A percentile compares a stretch with the other conserved stretches of the same genome.
Conservation (phyloP, 345 rosid genomes). For the Linum tenue region DNA sequence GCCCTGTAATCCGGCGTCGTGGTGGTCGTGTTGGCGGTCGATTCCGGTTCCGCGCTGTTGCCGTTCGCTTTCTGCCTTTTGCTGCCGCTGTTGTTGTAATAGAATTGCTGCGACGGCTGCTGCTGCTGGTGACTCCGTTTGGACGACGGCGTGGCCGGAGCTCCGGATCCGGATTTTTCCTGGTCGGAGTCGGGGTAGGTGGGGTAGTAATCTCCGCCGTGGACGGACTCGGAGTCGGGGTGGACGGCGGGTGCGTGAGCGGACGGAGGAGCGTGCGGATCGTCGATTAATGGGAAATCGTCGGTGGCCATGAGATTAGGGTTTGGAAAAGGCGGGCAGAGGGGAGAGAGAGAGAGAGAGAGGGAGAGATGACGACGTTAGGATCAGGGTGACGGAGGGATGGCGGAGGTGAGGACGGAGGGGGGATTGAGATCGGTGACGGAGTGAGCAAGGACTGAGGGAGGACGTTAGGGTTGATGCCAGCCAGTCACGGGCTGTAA, state of each 20-base stretch:
- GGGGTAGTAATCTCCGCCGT: slow-evolving; percentile 16
- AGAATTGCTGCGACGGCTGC: neutral
- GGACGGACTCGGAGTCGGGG: slow-evolving; percentile 12
- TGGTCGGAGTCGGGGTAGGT: slow-evolving; percentile 11
- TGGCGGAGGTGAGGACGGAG: slow-evolving; percentile 7
- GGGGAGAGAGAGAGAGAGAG: neutral
- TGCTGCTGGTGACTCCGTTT: slow-evolving; percentile 14
- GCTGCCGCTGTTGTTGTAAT: slow-evolving; percentile 1
- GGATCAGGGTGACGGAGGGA: neutral
- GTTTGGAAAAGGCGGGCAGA: neutral
- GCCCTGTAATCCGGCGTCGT: neutral
- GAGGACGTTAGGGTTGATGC: neutral
- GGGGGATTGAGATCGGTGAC: neutral
- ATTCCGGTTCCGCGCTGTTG: slow-evolving; percentile 5
- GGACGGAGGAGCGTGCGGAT: slow-evolving; percentile 12
- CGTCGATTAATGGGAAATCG: slow-evolving; percentile 15
- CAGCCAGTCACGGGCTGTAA: slow-evolving; percentile 1
- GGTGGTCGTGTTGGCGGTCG: neutral
- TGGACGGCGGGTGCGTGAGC: slow-evolving; percentile 6
- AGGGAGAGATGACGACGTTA: slow-evolving; percentile 18
- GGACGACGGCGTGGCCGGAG: slow-evolving; percentile 20
- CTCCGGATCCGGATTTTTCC: slow-evolving; percentile 18
- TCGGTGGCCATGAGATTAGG: slow-evolving; percentile 15
- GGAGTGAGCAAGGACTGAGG: neutral
- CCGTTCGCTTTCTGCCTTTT: slow-evolving; percentile 15